Percentiles rank a stretch among this genome's conserved stretches.
These are phyloP conservation scores for Ilyonectria mors-panacis DNA, from an alignment of 2,329 filamentous ascomycete species.

Conservation along the genomic window DNA sequence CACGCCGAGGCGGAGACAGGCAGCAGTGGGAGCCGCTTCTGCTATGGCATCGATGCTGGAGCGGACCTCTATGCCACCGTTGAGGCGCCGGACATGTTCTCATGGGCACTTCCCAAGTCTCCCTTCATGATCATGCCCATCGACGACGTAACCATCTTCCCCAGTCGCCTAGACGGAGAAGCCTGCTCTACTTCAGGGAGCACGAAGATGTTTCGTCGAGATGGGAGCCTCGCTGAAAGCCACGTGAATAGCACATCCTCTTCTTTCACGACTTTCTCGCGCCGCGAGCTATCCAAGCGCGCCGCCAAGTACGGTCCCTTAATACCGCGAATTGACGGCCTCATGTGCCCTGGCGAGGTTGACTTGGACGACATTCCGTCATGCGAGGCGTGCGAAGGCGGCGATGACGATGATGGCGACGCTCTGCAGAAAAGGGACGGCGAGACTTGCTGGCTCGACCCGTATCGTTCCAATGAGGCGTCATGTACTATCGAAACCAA, in stretches of 20 bases:
- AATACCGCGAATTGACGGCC: conserved; percentile 11
- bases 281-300: conserved; percentile 11
- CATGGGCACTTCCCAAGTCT: conserved; percentile 21
- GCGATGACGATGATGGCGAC: conserved; percentile 17
- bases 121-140: conserved; percentile 18
- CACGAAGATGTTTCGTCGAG: conserved; percentile 7
- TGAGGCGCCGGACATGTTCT: conserved; percentile 23
- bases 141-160: conserved; percentile 21
- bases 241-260: not conserved
- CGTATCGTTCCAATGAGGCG: not conserved
- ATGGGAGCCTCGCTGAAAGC: not conserved
- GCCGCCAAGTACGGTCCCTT: conserved; percentile 16
- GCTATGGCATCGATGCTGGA: conserved; percentile 25
- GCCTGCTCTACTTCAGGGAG: conserved; percentile 1
- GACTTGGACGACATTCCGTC: conserved; percentile 15
- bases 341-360: conserved; percentile 16
- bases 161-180: not conserved
- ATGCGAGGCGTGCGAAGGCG: conserved; percentile 5
- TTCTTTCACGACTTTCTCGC: not conserved
- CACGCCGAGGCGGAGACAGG: conserved; percentile 23
- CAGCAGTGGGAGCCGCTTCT: conserved; percentile 16
- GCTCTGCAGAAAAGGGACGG: conserved; percentile 13
- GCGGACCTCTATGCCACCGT: conserved; percentile 26
- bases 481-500: not conserved
- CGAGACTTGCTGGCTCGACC: conserved; percentile 7